Conservation (phyloP, 2,329 filamentous ascomycete genomes). For the Ascomycota sp. region DNA sequence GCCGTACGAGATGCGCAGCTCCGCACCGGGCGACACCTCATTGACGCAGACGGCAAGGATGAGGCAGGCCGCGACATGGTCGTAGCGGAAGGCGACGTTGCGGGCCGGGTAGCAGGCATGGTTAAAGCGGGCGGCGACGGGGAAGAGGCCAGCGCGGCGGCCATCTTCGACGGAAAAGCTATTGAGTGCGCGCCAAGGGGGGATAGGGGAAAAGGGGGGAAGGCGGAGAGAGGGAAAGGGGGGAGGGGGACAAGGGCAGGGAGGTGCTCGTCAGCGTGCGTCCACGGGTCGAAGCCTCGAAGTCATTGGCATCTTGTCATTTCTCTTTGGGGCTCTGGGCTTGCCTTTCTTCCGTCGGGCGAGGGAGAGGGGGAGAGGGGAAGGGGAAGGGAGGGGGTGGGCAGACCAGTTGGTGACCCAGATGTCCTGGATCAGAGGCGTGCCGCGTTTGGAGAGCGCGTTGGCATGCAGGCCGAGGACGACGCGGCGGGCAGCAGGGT, state of each 20-base stretch:
- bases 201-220: neutral
- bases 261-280: no score
- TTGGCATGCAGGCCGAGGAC: conserved; percentile 19
- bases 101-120: conserved; percentile 27
- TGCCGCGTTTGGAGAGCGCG: conserved; percentile 8
- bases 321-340: neutral
- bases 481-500: conserved; percentile 8
- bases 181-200: neutral
- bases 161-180: conserved; percentile 10
- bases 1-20: conserved; percentile 32
- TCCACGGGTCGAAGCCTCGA: no score
- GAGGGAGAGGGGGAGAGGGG: neutral
- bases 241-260: no score
- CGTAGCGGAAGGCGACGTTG: conserved; percentile 24
- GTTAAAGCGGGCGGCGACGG: conserved; percentile 34
- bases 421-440: conserved; percentile 14
- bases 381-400: neutral
- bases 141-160: conserved; percentile 21
- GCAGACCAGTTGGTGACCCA: conserved; percentile 27
- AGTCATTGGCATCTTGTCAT: no score
- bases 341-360: neutral
- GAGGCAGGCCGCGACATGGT: conserved; percentile 14
- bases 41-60: conserved; percentile 17
- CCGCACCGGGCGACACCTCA: conserved; percentile 19
- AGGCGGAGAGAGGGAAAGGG: no score